Conservation (phyloP, 495 filamentous ascomycete species). For the Penicillium argentinense region DNA sequence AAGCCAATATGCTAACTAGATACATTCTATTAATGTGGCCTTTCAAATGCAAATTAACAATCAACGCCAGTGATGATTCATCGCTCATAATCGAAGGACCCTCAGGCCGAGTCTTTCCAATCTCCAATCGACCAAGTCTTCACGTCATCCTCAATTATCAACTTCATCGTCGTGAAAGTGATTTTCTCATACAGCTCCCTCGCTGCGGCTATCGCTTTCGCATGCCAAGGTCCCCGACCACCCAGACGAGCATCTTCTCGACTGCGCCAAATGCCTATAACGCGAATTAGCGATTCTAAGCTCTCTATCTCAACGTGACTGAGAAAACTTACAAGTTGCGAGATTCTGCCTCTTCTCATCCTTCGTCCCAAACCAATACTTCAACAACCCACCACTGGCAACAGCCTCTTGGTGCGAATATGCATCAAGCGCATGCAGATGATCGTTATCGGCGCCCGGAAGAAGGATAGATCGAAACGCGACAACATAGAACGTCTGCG, state of each 20-base stretch:
- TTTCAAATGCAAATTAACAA: no score
- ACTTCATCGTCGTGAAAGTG: conserved; percentile 55
- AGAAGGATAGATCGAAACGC: conserved; percentile 73
- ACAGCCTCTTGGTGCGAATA: conserved; percentile 76
- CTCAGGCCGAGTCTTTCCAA: conserved; percentile 47
- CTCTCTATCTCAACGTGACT: no score
- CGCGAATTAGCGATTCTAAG: conserved; percentile 11
- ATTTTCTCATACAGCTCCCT: conserved; percentile 54
- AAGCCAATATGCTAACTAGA: no score
- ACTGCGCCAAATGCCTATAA: conserved; percentile 65
- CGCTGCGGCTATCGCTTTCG: conserved; percentile 36
- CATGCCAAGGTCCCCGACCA: conserved; percentile 59
- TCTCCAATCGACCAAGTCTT: conserved; percentile 57
- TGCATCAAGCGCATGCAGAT: conserved; percentile 68
- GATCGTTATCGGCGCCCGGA: conserved; percentile 56
- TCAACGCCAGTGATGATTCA: background rate
- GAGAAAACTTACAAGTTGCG: conserved; percentile 66
- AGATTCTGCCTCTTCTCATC: conserved; percentile 65
- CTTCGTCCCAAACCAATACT: conserved; percentile 82
- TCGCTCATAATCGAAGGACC: background rate
- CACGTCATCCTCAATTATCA: conserved; percentile 58
- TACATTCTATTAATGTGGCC: no score
- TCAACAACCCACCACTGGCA: conserved; percentile 76
- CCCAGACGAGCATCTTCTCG: conserved; percentile 68
- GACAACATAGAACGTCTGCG: conserved; percentile 74